Base-by-base conservation (phyloP, 2,329 filamentous ascomycete species). In the Amauroascus niger region DNA sequence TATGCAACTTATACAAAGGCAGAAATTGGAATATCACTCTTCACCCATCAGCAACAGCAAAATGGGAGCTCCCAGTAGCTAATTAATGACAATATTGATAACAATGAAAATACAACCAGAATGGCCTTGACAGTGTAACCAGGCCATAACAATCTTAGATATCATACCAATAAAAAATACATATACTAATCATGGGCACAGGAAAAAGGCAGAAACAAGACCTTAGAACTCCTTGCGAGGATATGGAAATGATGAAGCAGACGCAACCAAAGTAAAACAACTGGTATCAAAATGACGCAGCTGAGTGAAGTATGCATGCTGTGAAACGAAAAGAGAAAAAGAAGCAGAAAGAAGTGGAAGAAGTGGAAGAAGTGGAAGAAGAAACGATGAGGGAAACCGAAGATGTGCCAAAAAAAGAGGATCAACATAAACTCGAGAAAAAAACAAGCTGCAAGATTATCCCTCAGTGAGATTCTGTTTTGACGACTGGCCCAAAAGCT, bases 401-500 rank as follows among this genome's bases (percentile, higher is more conserved):
- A 40, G 20, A 18, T 11, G 7, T 8, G 33, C 7, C 3, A 40
- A 43, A 26, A 37, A 41, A 24, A 41, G 24, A 22, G 2, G 24
- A 24, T 22, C 8, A 41, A 13, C n/a, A 39, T 39, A 18, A 18
- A 39, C 35, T 39, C 26, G 18, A 3, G 2, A 43, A 43, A 24
- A 5, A 18, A 30, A 9, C 18, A 18, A 3, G 26, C 49, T 18
- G 39, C 33, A 55, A 48, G 18, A 7, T 33, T 28, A 52, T 35
- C 44, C 16, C 1, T 49, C 52, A 37, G 45, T 45, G 9, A 45
- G 47, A 30, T 24, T 28, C 32, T 74, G 79, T 71, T 91, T 91
- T 30, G 85, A 82, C 63, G 78, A 82, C 68, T 88, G 86, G 49
- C 86, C 87, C 32, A 95, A 74, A 2, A 95, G 78, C 70, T 96